Conservation (phyloP, 2,329 filamentous ascomycete species). For the Elsinoe necatrix region DNA sequence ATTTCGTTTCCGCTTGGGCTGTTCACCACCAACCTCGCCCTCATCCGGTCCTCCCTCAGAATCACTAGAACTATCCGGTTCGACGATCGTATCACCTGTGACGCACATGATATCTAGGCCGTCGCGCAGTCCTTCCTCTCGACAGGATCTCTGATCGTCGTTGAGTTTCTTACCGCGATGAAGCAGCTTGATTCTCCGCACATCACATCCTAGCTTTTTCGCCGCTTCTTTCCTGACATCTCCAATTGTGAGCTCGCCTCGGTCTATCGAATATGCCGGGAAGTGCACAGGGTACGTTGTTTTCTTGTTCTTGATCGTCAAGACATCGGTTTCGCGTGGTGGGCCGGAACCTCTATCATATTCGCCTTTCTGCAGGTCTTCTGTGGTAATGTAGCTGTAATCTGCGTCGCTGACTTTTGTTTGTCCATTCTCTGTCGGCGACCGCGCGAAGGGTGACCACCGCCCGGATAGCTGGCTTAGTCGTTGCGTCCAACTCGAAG, state of each 20-base stretch:
- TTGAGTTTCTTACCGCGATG: conserved; percentile 67
- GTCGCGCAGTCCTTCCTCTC: conserved; percentile 49
- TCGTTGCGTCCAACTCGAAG: conserved; percentile 42
- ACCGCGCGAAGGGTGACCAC: conserved; percentile 43
- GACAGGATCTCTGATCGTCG: conserved; percentile 49
- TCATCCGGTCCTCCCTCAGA: conserved; percentile 36
- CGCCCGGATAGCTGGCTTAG: conserved; percentile 37
- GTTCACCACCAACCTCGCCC: conserved; percentile 25
- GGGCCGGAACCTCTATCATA: conserved; percentile 31
- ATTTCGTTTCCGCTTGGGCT: conserved; percentile 34
- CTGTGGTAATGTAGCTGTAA: conserved; percentile 74
- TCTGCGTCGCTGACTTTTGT: conserved; percentile 64
- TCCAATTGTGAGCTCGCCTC: conserved; percentile 59
- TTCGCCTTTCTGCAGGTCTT: conserved; percentile 49
- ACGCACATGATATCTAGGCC: conserved; percentile 56
- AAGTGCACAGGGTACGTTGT: conserved; percentile 62
- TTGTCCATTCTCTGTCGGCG: conserved; percentile 29
- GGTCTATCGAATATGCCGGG: conserved; percentile 65
- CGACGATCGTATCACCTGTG: conserved; percentile 45
- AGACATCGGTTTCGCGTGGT: conserved; percentile 56
- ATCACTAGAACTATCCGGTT: conserved; percentile 33
- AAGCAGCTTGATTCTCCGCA: conserved; percentile 54
- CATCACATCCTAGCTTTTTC: conserved; percentile 55
- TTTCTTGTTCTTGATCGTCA: conserved; percentile 61
- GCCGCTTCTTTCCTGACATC: conserved; percentile 61